A percentile compares a stretch with the other conserved stretches of the same genome.
These are phyloP conservation scores for Urochloa ruziziensis DNA, from an alignment of 176 grass and related monocot genomes.

Conservation along the genomic window DNA sequence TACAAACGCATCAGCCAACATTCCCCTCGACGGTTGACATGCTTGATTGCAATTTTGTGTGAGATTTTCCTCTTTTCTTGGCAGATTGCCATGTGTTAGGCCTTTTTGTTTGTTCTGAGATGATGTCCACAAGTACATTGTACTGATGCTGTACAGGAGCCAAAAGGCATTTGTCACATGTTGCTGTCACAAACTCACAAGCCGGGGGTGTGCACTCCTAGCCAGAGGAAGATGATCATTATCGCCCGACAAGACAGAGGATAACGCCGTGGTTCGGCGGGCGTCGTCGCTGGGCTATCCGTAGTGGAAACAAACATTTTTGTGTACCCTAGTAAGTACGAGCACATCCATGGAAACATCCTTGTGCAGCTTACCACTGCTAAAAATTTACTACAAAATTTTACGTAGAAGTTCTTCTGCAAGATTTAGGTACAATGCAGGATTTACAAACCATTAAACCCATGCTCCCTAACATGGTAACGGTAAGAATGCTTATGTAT, in stretches of 20 bases:
- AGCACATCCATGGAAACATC: not conserved
- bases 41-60: not conserved
- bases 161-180: not conserved
- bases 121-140: not conserved
- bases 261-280: not conserved
- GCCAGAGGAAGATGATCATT: conserved; percentile 15
- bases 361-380: not conserved
- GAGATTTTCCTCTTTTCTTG: not conserved
- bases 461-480: not conserved
- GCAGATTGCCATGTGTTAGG: not conserved
- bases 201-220: conserved; percentile 8
- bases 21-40: not conserved
- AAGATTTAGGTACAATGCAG: not conserved
- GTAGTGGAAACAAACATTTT: not conserved
- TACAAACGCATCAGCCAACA: too few species aligned
- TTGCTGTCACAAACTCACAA: conserved; percentile 10
- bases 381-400: not conserved
- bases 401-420: not conserved
- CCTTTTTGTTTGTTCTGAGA: not conserved
- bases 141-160: not conserved
- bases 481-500: conserved; percentile 9
- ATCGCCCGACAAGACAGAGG: not conserved
- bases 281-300: not conserved
- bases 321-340: not conserved
- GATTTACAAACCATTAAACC: not conserved